Evolutionary conservation across 2,329 filamentous ascomycete species (phyloP), one percentile per base, ranked within the genome.

Genomic region (Fusarium sp.): DNA sequence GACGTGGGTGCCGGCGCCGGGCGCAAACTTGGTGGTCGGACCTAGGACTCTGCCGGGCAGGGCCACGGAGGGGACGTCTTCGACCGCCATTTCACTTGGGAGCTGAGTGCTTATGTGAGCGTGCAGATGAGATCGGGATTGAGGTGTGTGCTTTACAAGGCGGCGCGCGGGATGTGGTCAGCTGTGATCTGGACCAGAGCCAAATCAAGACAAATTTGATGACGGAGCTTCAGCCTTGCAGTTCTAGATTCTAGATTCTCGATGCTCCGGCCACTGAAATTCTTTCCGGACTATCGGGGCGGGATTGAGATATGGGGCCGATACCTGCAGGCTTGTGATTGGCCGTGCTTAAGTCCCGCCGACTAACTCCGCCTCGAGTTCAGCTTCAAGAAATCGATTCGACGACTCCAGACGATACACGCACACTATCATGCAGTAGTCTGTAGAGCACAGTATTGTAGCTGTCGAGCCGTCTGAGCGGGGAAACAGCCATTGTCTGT

Each of bases 21-120:
- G 85, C 36, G 83, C 78, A 77, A 90, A 93, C 66, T 87, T 85
- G 52, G 84, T 80, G 15, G 83, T 77, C 15, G 89, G 79, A 28
- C 91, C 93, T 36, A 99, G 85, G 41, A 88, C 79, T 74, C 95
- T 91, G 74, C 95, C 95, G 10, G 95, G 95, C 43, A 96, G 83
- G 51, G 89, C 91, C 68, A 92, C 74, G 64, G 81, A 76, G n/a
- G 81, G 78, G 19, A 75, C 43, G 41, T 73, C 72, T 62, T 77
- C 72, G 36, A 73, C 60, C n/a, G 77, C 74, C 74, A 67, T 67
- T 19, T 39, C 15, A 29, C 22, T 46, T 32, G 47, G 8, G 34
- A 32, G 26, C 52, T 49, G 25, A 29, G 45, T 52, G 50, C 47
- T 64, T 53, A 61, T 47, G 49, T 64, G 56, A 64, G 61, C 42